Evolutionary conservation across 106 monocot species (phyloP).

Genomic region (Allium fistulosum): DNA sequence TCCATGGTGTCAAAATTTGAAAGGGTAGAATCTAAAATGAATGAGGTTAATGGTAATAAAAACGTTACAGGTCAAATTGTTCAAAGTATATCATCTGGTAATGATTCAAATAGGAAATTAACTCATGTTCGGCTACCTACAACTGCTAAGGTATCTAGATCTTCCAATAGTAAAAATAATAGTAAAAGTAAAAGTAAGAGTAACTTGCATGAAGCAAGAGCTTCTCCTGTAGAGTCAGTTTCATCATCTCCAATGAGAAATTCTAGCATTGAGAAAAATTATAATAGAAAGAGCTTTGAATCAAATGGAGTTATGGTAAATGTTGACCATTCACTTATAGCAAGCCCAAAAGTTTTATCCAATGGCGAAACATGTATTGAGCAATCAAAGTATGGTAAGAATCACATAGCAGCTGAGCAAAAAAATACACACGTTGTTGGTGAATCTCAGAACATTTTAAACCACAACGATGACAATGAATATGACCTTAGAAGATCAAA

Average conservation of each 20-base stretch:
- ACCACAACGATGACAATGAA: conserved; percentile 1
- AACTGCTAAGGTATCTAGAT: conserved; percentile 74
- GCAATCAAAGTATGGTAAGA: background rate
- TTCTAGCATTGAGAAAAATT: conserved; percentile 22
- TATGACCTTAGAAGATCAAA: background rate
- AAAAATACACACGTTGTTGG: conserved; percentile 4
- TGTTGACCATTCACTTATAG: conserved; percentile 18
- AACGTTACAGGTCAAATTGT: conserved; percentile 8
- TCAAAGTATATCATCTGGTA: background rate
- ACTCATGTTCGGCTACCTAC: conserved; percentile 4
- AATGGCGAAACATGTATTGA: conserved; percentile 23
- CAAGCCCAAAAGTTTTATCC: conserved; percentile 21
- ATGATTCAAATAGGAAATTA: conserved; percentile 20
- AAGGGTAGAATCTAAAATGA: conserved; percentile 8
- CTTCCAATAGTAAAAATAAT: conserved; percentile 32
- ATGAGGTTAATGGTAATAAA: conserved; percentile 12
- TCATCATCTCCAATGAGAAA: conserved; percentile 76
- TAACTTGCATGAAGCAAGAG: conserved; percentile 45
- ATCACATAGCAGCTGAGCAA: conserved; percentile 9
- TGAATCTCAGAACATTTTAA: conserved; percentile 8
- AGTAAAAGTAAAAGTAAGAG: conserved; percentile 37
- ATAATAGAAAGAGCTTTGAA: conserved; percentile 16
- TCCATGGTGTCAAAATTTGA: conserved; percentile 20
- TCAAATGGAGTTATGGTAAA: conserved; percentile 26
- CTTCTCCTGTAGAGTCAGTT: conserved; percentile 81